Base-by-base conservation (phyloP, 805 yeast genomes). In the Ogataea chonburiensis region DNA sequence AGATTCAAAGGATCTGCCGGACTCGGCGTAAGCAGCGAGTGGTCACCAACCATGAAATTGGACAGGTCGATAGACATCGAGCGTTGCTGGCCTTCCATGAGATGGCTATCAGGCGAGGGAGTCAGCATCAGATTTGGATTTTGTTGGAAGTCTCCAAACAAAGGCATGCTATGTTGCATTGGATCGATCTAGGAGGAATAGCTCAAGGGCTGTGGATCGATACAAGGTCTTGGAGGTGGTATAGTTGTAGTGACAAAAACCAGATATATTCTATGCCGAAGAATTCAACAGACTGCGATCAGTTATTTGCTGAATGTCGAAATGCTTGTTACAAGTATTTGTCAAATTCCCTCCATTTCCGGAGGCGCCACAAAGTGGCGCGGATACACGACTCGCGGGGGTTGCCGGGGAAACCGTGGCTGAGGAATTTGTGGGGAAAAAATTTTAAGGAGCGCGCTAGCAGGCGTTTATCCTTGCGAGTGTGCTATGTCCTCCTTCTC, bases 1-100 rank as follows among this genome's bases (percentile, higher is more conserved):
- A 45, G 38, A 17, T 37, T 40, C 21, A 42, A 12, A 3, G 49
- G 33, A 20, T 46, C 50, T 18, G 46, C 41, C 17, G 38, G 24
- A 5, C 35, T 24, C 8, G 45, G 20, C 2, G 46, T 30, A 11
- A 46, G 28, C 18, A 31, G 18, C 7, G 19, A 13, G 9, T 36
- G 27, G 9, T 50, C 55, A 17, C 41, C 30, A 11, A 43, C 14
- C 31, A 45, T 28, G 24, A 46, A 48, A 20, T 35, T 42, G 20
- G 50, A 15, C 25, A 41, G 33, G 24, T 48, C 53, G 22, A 38
- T 42, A 8, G 55, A 43, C 6, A 45, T 19, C 10, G 51, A 42
- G 23, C 50, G 47, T 28, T 42, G 44, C 17, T 39, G 41, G 3
- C 12, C 26, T 15, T 39, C n/a, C 15, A 36, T 31, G 5, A 45